Evolutionary conservation across 345 rosid genomes (phyloP), one percentile per base, ranked within the genome.

Genomic region (Acer yangbiense): DNA sequence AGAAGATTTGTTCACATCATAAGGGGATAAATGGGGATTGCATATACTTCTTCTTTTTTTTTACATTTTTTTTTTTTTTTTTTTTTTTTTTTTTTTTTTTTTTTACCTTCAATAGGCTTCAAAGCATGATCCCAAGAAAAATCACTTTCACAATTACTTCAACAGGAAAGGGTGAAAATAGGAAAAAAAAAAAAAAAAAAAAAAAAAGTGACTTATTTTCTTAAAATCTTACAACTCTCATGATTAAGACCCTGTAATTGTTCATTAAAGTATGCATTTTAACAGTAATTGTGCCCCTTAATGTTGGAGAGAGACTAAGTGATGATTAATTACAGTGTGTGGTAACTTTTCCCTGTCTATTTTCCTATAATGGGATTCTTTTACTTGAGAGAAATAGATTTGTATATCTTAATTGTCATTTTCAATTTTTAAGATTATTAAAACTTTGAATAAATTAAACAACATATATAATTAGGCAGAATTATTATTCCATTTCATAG

Each of bases 351-450:
- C 6, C 7, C n/a, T 35, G 78, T 75, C 78, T 20, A 14, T 35
- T 35, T 65, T 75, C 72, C 72, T 54, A 13, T 65, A 18, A 32
- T 66, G 71, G 64, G 55, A 29, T 54, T 48, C 50, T 75, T 54
- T 75, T 52, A 48, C 71, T 65, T 14, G 60, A 65, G 21, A 43
- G 14, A 14, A 12, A 48, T 21, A 20, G 29, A 16, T 52, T 57
- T 18, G 25, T 8, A 17, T 27, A 63, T 58, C 63, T 0, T 13
- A 57, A 57, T 44, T 55, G 70, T 65, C 79, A 69, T 64, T 77
- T 74, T 84, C 78, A 69, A 57, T 77, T 69, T 69, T 21, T 9
- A 60, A 60, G 23, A 11, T 54, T 54, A 54, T 16, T 20, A 5
- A 60, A 20, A 60, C 27, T 18, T 60, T 60, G 25, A 60, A 60